phyloP scores from a whole-genome alignment of 768 basidiomycete genomes.

The Auricularia sp. region DNA sequence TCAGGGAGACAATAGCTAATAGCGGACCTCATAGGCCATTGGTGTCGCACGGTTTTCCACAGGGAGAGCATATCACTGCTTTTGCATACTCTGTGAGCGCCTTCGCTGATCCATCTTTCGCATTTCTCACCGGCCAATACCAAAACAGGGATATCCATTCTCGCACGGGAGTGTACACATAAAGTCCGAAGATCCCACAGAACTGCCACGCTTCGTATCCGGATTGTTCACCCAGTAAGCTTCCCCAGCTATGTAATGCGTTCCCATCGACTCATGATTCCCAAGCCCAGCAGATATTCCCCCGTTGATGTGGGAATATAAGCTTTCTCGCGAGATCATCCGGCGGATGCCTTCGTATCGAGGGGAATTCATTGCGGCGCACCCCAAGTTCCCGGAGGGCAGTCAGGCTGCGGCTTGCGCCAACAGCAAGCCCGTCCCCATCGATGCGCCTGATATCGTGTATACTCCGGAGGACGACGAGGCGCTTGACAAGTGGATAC shows the following conservation, averaged over 20 bases:
- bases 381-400: slow-evolving; percentile 23
- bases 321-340: slow-evolving; percentile 41
- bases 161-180: neutral
- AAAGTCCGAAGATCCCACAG: neutral
- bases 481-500: slow-evolving; percentile 23
- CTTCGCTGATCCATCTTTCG: neutral
- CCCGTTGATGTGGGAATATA: slow-evolving; percentile 43
- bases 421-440: slow-evolving; percentile 13
- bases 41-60: neutral
- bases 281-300: slow-evolving; percentile 17
- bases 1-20: neutral
- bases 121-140: too few relatives aligned
- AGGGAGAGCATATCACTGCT: neutral
- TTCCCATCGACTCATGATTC: neutral
- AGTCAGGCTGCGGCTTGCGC: slow-evolving; percentile 20
- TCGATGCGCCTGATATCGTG: slow-evolving; percentile 21
- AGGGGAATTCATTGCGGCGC: slow-evolving; percentile 19
- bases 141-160: neutral
- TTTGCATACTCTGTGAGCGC: neutral
- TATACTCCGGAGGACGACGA: slow-evolving; percentile 28
- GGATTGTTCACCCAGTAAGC: neutral
- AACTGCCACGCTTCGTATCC: neutral
- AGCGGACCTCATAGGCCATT: neutral
- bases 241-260: neutral
- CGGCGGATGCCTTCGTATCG: slow-evolving; percentile 41